Evolutionary conservation across 1,284 basidiomycete genomes (phyloP), one percentile per base, ranked within the genome.

Genomic region (Nidula niveotomentosa): DNA sequence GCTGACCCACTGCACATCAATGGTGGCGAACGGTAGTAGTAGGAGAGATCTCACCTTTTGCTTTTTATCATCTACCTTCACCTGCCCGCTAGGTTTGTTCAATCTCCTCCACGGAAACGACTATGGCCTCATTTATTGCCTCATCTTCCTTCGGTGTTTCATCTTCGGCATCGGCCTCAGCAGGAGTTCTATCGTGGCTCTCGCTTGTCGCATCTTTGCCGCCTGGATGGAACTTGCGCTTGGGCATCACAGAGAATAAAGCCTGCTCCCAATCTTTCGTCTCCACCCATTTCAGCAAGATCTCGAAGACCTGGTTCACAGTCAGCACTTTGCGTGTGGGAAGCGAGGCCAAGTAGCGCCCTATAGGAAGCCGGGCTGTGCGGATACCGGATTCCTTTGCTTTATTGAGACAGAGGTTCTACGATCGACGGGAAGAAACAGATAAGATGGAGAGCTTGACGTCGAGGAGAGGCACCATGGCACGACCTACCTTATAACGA

Each of bases 251-350:
- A 12, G 85, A 78, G 67, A 90, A 85, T 53, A 99, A 81, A 0
- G 94, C 92, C 52, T 85, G 72, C 65, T 90, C 85, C 94, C 94
- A 98, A 62, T 91, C 80, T 57, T 81, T 80, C 9, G 84, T 85
- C 61, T 90, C 87, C n/a, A 90, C 81, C 91, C 94, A 99, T 60
- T 90, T 87, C 8, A 95, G 71, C 55, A 99, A 79, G 61, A 99
- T 98, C 69, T 97, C 94, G 66, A 96, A 93, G 13, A 93, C 89
- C 74, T 98, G 96, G 67, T 99, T 99, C 53, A 99, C 95, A 0
- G 97, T 99, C 58, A 99, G 78, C 30, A 99, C 94, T 67, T 98
- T 98, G 55, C 97, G 86, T 2, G 95, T 94, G 15, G 88, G 83
- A 60, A 99, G 76, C 52, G 90, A 80, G 45, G 88, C 78, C 48